These are phyloP conservation scores for Capronia epimyces DNA, from an alignment of 2,329 filamentous ascomycete genomes.

Conservation along the genomic window DNA sequence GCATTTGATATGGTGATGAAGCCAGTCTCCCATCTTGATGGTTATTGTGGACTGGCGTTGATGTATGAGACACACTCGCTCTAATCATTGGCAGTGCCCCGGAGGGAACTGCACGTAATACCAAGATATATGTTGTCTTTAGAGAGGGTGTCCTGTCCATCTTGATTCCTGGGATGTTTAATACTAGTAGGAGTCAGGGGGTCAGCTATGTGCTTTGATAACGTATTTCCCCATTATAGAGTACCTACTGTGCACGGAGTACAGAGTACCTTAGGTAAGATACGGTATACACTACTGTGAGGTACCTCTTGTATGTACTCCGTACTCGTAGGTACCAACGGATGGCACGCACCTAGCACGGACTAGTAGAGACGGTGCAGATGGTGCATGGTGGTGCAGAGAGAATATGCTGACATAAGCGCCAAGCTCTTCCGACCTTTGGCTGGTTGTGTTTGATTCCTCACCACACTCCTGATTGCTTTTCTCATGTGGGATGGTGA, in stretches of 20 bases:
- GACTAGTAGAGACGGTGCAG: no score
- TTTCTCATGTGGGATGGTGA: no score
- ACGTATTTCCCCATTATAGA: no score
- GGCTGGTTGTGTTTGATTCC: not conserved
- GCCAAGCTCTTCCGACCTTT: not conserved
- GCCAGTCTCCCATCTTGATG: slow-evolving; percentile 10
- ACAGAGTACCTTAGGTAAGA: not conserved
- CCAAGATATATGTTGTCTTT: not conserved
- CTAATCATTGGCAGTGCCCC: slow-evolving; percentile 16
- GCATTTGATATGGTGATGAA: slow-evolving; percentile 12
- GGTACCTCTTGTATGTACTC: no score
- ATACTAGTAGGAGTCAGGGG: no score
- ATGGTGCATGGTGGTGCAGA: no score
- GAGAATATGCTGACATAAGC: slow-evolving; percentile 9
- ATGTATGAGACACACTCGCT: slow-evolving; percentile 25
- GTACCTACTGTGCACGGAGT: no score
- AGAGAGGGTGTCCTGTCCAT: not conserved
- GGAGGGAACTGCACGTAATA: slow-evolving; percentile 8
- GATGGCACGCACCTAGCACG: no score
- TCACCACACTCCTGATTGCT: not conserved
- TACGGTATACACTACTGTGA: not conserved
- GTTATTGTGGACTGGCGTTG: slow-evolving; percentile 9
- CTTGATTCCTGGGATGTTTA: slow-evolving; percentile 10
- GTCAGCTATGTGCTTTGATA: no score
- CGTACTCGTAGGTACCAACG: no score